phyloP scores from a whole-genome alignment of 176 grass and related monocot species.

The Musa acuminata region DNA sequence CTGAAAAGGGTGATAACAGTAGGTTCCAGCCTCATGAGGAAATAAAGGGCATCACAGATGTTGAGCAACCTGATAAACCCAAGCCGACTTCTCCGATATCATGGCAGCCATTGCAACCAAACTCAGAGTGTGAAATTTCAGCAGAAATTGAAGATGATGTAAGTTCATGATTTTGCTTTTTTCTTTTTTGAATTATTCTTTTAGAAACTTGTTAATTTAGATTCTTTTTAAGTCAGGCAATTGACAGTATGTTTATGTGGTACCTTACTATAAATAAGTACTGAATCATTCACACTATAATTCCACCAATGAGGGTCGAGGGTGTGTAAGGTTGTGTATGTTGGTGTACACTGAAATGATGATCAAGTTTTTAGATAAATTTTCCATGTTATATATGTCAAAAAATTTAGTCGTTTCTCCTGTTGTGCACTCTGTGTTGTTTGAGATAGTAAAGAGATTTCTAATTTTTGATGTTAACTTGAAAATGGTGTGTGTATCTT shows the following conservation, averaged over 20 bases:
- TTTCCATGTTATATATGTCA: not conserved
- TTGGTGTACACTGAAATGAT: too few species aligned
- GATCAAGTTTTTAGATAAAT: too few species aligned
- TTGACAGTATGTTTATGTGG: not conserved
- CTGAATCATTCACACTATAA: too few species aligned
- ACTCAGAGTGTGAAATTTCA: conserved; percentile 27
- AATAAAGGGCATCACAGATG: conserved; percentile 14
- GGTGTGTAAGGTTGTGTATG: too few species aligned
- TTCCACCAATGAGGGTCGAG: too few species aligned
- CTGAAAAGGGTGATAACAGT: conserved; percentile 7
- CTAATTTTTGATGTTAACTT: not conserved
- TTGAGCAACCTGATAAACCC: conserved; percentile 19
- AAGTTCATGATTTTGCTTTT: conserved; percentile 31
- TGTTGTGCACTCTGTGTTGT: not conserved
- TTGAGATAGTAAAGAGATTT: not conserved
- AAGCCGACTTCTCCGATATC: conserved; percentile 6
- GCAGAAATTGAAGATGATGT: conserved; percentile 39
- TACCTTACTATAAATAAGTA: not conserved
- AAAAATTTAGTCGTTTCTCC: not conserved
- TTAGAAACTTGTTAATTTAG: not conserved
- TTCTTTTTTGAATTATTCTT: not conserved
- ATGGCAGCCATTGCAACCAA: conserved; percentile 21
- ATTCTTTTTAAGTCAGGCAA: not conserved
- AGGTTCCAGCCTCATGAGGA: conserved; percentile 8
- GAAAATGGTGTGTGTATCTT: not conserved